Evolutionary conservation across 192 early-diverging fungal species (phyloP).

Genomic region (Coemansia sp.): DNA sequence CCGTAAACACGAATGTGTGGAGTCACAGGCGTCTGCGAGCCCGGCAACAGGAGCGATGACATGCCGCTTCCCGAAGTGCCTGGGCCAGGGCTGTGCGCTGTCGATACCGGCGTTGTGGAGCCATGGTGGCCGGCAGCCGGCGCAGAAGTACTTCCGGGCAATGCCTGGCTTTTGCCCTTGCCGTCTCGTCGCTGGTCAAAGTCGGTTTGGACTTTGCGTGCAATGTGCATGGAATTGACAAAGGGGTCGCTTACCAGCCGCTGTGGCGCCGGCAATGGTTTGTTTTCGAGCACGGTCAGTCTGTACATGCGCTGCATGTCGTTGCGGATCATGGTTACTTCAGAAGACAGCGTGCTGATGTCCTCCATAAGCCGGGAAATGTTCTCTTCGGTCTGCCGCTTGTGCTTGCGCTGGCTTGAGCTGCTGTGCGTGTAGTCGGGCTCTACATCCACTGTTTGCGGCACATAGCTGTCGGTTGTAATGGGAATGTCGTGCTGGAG

Average conservation of each 20-base stretch:
- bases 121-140: constrained; percentile 7
- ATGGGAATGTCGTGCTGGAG: constrained; percentile 73
- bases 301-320: constrained; percentile 54
- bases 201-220: constrained; percentile 32
- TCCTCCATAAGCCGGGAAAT: constrained; percentile 49
- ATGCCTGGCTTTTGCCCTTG: constrained; percentile 11
- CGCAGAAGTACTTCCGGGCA: background rate
- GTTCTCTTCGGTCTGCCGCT: constrained; percentile 41
- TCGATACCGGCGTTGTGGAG: constrained; percentile 20
- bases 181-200: constrained; percentile 32
- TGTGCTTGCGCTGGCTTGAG: constrained; percentile 47
- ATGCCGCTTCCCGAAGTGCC: constrained; percentile 14
- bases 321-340: constrained; percentile 33
- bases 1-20: constrained; percentile 80
- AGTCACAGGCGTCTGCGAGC: constrained; percentile 38
- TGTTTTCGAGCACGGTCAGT: constrained; percentile 48
- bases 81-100: constrained; percentile 36
- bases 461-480: constrained; percentile 81
- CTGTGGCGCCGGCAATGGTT: constrained; percentile 42
- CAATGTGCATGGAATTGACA: constrained; percentile 18
- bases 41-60: constrained; percentile 36
- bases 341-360: constrained; percentile 37
- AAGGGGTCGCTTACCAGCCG: constrained; percentile 39
- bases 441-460: constrained; percentile 60
- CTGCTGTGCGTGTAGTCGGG: constrained; percentile 45